Base-by-base conservation (phyloP, 805 yeast species). In the Candida broadrunensis region DNA sequence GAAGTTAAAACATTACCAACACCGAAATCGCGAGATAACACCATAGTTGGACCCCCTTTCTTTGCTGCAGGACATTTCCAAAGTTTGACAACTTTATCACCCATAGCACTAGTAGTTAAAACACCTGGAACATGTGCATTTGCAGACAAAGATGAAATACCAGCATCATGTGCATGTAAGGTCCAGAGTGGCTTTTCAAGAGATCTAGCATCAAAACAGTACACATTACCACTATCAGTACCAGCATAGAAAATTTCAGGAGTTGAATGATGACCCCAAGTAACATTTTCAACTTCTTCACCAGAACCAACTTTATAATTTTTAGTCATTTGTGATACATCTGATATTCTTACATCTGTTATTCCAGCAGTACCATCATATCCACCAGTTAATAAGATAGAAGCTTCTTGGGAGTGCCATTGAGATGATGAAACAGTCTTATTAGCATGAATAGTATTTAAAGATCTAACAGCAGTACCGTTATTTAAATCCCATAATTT, bases 141-240 rank as follows among this genome's bases (percentile, higher is more conserved):
- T 27, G 83, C 75, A 50, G 83, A 84, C 50, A 93, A 74, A 2
- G 91, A 73, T 4, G 97, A 84, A 46, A 93, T 84, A 46, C 96
- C 97, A 2, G 95, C 78, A 65, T 93, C 98, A 61, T 93, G 99
- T 2, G 98, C 98, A 63, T 93, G 96, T 51, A 93, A 72, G 2
- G 96, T 88, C 99, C 99, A 93, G 24, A 91, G 54, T 15, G 97
- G 90, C 48, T 75, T 76, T 35, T 73, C 75, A 29, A 72, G 77
- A 37, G 67, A 68, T 61, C 96, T 80, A 34, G 88, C 84, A 62
- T 91, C 99, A 54, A 85, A 91, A 46, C 91, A 84, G 68, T 88
- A 88, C 19, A 93, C 79, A 54, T 81, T 81, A 60, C 99, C 99
- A 48, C 78, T 75, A 61, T 93, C 99, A 20, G 97, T 88, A 56